Evolutionary conservation across 1,139 yeast species (phyloP), one percentile per base, ranked within the genome.

Genomic region (Candida sanyaensis): DNA sequence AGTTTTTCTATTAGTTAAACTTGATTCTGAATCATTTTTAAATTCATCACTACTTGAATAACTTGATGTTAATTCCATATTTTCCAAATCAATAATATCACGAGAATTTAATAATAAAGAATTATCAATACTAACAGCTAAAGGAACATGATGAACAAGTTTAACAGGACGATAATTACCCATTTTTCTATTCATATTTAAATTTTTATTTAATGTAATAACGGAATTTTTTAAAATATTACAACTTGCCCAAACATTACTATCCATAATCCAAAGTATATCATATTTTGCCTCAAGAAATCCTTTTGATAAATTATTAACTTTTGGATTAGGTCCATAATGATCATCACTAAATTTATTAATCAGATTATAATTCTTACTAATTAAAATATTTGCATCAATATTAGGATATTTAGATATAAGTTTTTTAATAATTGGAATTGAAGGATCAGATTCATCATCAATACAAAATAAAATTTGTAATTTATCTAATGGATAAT

Each of bases 271-370:
- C 97, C 97, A 90, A 11, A 90, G 58, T 30, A 87, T 78, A 61
- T 90, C 96, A 63, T 81, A 72, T 56, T 81, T 80, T 11, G 96
- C 92, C 1, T 66, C 65, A 40, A 69, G 62, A 60, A 86, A 88
- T 3, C 96, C 96, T 62, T 88, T 88, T 17, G 92, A 83, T 43
- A 90, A 71, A 64, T 90, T 90, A 66, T 89, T 89, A 48, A 90
- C 88, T 65, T 90, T 90, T 9, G 97, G 97, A 60, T 90, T 90
- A 2, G 96, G 96, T 1, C 96, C 97, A 58, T 72, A 86, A 55
- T 78, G 77, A 47, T 77, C 83, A 32, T 65, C 64, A 34, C 68
- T 61, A 27, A 46, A 42, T 23, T 53, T 52, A 6, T 53, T 50
- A 7, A 43, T 43, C 1, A 65, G 69, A 34, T 69, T 66, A 23